These are phyloP conservation scores for Mycena epipterygia DNA, from an alignment of 768 basidiomycete species.

Conservation along the genomic window DNA sequence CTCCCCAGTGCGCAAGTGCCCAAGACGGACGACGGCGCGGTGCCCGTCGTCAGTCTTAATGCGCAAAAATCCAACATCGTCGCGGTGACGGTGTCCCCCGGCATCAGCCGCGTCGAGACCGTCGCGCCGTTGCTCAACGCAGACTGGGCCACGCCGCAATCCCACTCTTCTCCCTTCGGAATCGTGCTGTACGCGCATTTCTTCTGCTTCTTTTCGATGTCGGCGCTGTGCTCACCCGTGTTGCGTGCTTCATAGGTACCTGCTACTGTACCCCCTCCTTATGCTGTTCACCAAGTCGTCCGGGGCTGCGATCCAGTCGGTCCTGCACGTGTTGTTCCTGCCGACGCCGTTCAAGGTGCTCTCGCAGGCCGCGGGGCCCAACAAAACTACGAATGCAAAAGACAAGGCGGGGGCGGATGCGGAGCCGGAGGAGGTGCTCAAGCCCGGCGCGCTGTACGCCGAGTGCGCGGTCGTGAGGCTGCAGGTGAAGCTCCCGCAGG, in stretches of 20 bases:
- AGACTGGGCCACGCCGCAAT: background rate
- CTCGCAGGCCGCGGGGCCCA: too few relatives aligned
- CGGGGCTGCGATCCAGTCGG: constrained; percentile 72
- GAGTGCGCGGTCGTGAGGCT: constrained; percentile 75
- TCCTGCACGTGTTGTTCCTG: constrained; percentile 87
- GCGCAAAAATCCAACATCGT: constrained; percentile 81
- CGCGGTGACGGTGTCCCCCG: constrained; percentile 80
- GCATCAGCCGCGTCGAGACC: constrained; percentile 80
- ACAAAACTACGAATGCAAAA: constrained; percentile 11
- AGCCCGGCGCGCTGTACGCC: constrained; percentile 82
- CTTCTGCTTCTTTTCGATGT: constrained; percentile 45
- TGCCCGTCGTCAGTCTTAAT: constrained; percentile 53
- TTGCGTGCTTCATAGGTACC: constrained; percentile 68
- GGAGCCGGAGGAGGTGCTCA: constrained; percentile 73
- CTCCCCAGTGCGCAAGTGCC: constrained; percentile 69
- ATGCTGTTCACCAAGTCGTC: constrained; percentile 80
- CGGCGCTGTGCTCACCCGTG: too few relatives aligned
- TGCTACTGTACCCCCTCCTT: constrained; percentile 75
- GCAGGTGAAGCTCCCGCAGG: background rate
- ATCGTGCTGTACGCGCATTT: constrained; percentile 56
- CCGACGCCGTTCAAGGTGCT: constrained; percentile 82
- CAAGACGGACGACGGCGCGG: constrained; percentile 41
- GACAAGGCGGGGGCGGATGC: constrained; percentile 1
- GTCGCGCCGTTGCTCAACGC: constrained; percentile 62
- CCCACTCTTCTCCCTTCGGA: constrained; percentile 31